These are phyloP conservation scores for Ceratonia siliqua DNA, from an alignment of 306 rosid species.

Conservation along the genomic window DNA sequence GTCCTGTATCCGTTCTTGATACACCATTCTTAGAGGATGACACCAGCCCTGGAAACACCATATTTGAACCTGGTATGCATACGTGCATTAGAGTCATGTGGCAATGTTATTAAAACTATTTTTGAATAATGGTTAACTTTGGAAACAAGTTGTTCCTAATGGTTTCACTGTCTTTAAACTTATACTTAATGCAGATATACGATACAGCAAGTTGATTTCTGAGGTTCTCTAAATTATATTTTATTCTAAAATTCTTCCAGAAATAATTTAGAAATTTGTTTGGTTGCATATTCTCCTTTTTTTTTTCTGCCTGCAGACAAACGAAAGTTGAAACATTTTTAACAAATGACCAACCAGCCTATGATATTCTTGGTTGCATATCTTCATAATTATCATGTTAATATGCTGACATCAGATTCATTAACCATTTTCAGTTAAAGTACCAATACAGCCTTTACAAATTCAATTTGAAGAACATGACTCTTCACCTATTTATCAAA, in stretches of 20 bases:
- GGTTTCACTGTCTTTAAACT: neutral
- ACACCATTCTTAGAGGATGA: conserved; percentile 69
- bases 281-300: conserved; percentile 1
- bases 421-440: conserved; percentile 51
- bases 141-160: neutral
- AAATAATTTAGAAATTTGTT: conserved; percentile 21
- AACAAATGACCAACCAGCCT: neutral
- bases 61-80: conserved; percentile 54
- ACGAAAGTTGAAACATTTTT: neutral
- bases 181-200: neutral
- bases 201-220: neutral
- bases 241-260: neutral
- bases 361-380: neutral
- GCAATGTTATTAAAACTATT: conserved; percentile 6
- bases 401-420: conserved; percentile 32
- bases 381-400: conserved; percentile 15
- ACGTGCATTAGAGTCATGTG: neutral
- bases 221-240: neutral
- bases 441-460: conserved; percentile 53
- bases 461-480: conserved; percentile 72
- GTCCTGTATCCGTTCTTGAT: conserved; percentile 93
- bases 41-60: conserved; percentile 49
- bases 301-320: neutral
- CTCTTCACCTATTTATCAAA: conserved; percentile 45
- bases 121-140: neutral